phyloP scores from a whole-genome alignment of 176 grass and related monocot species.

The barley (Hordeum vulgare) region MorexV3_pseudomolecules_assembly NC_058524.1:144743584-144744083 shows the following conservation, averaged over 20 bases:
- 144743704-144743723: constrained; percentile 97
- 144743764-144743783: background rate
- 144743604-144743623: background rate
- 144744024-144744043: constrained; percentile 96
- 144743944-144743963: background rate
- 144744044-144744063: constrained; percentile 62
- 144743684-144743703: constrained; percentile 68
- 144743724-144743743: constrained; percentile 65
- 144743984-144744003: constrained; percentile 97
- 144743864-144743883: constrained; percentile 74
- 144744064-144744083: background rate
- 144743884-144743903: constrained; percentile 80
- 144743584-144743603: constrained; percentile 24
- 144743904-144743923: constrained; percentile 64
- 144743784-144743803: background rate
- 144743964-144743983: constrained; percentile 5
- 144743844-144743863: constrained; percentile 75
- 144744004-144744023: constrained; percentile 86
- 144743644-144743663: constrained; percentile 77
- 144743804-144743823: background rate
- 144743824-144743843: constrained; percentile 86
- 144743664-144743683: constrained; percentile 80
- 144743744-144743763: background rate
- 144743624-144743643: constrained; percentile 22
- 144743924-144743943: background rate